phyloP scores from a whole-genome alignment of 1,139 yeast species.

The Debaryomyces subglobosus region DNA sequence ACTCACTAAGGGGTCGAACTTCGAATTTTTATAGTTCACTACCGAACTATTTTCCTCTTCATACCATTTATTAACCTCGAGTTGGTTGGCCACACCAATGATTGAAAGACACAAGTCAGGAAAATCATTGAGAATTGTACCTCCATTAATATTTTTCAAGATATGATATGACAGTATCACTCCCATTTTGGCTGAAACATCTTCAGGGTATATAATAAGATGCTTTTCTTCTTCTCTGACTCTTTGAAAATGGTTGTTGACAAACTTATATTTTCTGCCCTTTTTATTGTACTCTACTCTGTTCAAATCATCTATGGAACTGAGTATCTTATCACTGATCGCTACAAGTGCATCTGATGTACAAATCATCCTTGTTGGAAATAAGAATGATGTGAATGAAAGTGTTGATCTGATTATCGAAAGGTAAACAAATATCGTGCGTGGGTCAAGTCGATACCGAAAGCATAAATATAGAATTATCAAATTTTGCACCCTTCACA shows the following conservation, averaged over 20 bases:
- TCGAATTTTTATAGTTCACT: conserved; percentile 36
- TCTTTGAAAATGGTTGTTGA: conserved; percentile 52
- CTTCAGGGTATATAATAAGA: conserved; percentile 45
- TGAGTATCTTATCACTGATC: conserved; percentile 30
- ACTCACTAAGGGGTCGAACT: conserved; percentile 31
- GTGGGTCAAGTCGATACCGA: background rate
- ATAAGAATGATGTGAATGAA: background rate
- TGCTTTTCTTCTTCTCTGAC: conserved; percentile 56
- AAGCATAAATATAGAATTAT: background rate
- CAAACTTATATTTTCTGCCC: conserved; percentile 55
- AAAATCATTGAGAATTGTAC: conserved; percentile 34
- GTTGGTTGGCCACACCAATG: conserved; percentile 52
- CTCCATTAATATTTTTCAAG: conserved; percentile 38
- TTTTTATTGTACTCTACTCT: conserved; percentile 50
- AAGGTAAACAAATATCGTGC: conserved; percentile 1
- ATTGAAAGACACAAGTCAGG: conserved; percentile 53
- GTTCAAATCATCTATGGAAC: conserved; percentile 33
- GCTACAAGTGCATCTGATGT: conserved; percentile 32
- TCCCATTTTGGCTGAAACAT: conserved; percentile 37
- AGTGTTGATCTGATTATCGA: background rate
- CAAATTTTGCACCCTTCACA: background rate
- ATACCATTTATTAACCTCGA: conserved; percentile 54
- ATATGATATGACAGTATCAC: conserved; percentile 49
- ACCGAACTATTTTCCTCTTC: conserved; percentile 52
- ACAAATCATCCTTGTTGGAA: conserved; percentile 14